Evolutionary conservation across 345 rosid genomes (phyloP), one percentile per base, ranked within the genome.

Genomic region (Odontarrhena argentea): DNA sequence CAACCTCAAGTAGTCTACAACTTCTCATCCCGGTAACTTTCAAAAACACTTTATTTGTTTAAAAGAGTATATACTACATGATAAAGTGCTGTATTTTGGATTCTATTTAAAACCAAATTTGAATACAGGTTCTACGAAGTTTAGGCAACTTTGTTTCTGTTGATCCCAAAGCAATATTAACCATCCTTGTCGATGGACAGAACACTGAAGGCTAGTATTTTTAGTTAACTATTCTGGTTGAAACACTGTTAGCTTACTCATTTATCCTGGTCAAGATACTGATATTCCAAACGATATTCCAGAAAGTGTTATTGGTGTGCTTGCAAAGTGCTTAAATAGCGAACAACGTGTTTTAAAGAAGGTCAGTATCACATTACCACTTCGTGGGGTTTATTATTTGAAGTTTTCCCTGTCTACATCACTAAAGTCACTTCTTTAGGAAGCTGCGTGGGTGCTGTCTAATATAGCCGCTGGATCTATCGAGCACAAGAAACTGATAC

Each of bases 391-490:
- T 18, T 36, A 2, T 38, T 40, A 13, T 32, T 34, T 36, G 45
- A 40, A 68, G 26, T n/a, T 13, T 24, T 50, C n/a, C 8, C 8
- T 15, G 4, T 37, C 22, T 49, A 32, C 28, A 28, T 64, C 51
- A 37, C 37, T 63, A 9, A 24, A 26, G 56, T 52, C 61, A 25
- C 7, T 40, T 58, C 3, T 73, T 53, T 50, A 94, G 99, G 99
- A 94, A 87, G 89, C 96, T 57, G 84, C 97, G 43, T 94, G 99
- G 99, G 97, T 87, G 73, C 66, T 94, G 62, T 94, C 97, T 52
- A 94, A 94, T 78, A 77, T 91, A 79, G 97, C 99, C 13, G 91
- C 90, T 10, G 99, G 97, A 70, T 88, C 99, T 30, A 53, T 84
- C 56, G 95, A 88, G 65, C 97, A 87, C 74, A 94, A 94, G 84